Evolutionary conservation across 305 asterid species (phyloP).

Genomic region (Fraxinus nigra): DNA sequence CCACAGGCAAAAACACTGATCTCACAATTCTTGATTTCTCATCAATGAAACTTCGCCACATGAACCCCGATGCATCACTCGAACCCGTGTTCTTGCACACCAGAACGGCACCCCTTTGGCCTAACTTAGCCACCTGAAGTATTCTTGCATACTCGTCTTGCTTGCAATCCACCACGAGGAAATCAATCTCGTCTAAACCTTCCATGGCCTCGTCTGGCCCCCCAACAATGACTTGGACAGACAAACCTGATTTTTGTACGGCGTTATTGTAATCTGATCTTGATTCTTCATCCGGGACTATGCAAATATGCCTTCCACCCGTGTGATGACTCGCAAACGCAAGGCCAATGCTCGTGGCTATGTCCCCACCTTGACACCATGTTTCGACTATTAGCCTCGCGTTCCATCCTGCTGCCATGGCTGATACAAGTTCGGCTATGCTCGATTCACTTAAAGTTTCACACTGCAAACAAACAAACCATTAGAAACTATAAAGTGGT

Average conservation of each 20-base stretch:
- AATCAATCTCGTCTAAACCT: constrained; percentile 58
- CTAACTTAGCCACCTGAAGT: constrained; percentile 57
- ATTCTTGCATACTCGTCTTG: constrained; percentile 41
- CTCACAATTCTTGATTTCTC: constrained; percentile 63
- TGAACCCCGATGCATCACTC: constrained; percentile 40
- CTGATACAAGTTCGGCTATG: constrained; percentile 70
- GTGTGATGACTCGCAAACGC: constrained; percentile 62
- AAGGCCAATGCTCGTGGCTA: constrained; percentile 65
- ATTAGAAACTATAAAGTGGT: neutral
- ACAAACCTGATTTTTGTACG: constrained; percentile 47
- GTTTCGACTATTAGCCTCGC: constrained; percentile 74
- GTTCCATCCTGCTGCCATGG: constrained; percentile 96
- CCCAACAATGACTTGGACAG: constrained; percentile 49
- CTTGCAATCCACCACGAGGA: constrained; percentile 69
- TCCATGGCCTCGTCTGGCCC: constrained; percentile 52
- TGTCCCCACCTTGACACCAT: constrained; percentile 71
- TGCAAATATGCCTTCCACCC: constrained; percentile 67
- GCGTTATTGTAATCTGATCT: constrained; percentile 38
- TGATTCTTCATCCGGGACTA: constrained; percentile 58
- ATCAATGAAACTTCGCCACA: constrained; percentile 60
- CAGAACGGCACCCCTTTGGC: constrained; percentile 74
- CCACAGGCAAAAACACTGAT: constrained; percentile 77
- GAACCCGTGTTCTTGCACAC: constrained; percentile 72
- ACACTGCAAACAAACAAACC: neutral
- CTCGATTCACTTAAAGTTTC: neutral